A percentile compares a stretch with the other conserved stretches of the same genome.
These are phyloP conservation scores for Rehmannia glutinosa DNA, from an alignment of 257 asterid species.

Conservation along the genomic window DNA sequence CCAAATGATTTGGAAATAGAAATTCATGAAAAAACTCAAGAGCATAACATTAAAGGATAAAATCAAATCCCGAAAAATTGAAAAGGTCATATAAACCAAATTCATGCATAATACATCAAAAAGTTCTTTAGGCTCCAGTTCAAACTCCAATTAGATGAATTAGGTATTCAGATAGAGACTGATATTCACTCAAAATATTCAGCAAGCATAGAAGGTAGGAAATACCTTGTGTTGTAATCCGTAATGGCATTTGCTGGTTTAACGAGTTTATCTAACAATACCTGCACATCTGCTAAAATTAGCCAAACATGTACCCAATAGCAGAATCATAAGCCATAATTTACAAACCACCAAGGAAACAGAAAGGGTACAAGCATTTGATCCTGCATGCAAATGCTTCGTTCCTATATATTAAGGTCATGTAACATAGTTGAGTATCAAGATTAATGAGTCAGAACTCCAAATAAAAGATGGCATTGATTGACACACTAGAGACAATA, in stretches of 20 bases:
- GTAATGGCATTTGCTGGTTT: constrained; percentile 82
- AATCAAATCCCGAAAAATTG: no score
- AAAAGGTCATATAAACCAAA: no score
- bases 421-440: not conserved
- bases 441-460: no score
- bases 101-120: no score
- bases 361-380: not conserved
- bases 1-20: not conserved
- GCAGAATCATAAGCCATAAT: not conserved
- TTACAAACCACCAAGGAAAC: not conserved
- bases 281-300: constrained; percentile 48
- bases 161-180: not conserved
- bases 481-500: no score
- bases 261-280: constrained; percentile 86
- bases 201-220: constrained; percentile 6
- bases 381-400: not conserved
- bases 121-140: no score
- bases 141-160: not conserved
- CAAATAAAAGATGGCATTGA: no score
- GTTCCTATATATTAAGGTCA: not conserved
- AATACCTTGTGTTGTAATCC: constrained; percentile 93
- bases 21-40: not conserved
- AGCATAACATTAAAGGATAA: no score
- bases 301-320: constrained; percentile 18
- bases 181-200: constrained; percentile 7